Conservation (phyloP, 1,284 basidiomycete species). For the Melampsora americana region DNA sequence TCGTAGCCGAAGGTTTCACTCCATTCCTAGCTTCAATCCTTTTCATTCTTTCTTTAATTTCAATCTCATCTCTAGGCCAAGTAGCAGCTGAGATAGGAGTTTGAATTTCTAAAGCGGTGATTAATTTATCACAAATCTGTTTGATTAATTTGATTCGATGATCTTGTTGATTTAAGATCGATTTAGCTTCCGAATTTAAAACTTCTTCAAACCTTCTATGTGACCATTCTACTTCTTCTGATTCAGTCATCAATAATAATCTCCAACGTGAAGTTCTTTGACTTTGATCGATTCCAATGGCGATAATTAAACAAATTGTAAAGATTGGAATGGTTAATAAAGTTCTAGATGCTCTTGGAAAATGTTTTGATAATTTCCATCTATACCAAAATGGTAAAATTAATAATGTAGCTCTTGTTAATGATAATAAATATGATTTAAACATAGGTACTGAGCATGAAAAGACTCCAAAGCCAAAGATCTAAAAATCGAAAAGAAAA, state of each 20-base stretch:
- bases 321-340: conserved; percentile 51
- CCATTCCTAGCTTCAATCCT: not conserved
- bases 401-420: conserved; percentile 57
- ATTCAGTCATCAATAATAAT: conserved; percentile 59
- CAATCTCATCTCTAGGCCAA: conserved; percentile 16
- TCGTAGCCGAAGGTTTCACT: conserved; percentile 42
- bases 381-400: conserved; percentile 58
- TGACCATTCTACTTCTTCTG: conserved; percentile 59
- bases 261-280: conserved; percentile 58
- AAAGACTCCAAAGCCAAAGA: conserved; percentile 43
- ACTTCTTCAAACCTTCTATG: conserved; percentile 55
- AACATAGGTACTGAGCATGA: conserved; percentile 47
- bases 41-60: conserved; percentile 1
- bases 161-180: conserved; percentile 3
- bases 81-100: conserved; percentile 37
- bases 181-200: not conserved
- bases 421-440: conserved; percentile 55
- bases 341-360: conserved; percentile 31
- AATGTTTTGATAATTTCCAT: conserved; percentile 49
- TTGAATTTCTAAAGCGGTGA: conserved; percentile 30
- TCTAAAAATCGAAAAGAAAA: not conserved
- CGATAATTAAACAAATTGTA: conserved; percentile 58
- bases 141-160: conserved; percentile 30
- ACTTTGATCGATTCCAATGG: conserved; percentile 58
- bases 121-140: conserved; percentile 31